phyloP scores from a whole-genome alignment of 495 filamentous ascomycete genomes.

The Penicillium egyptiacum region DNA sequence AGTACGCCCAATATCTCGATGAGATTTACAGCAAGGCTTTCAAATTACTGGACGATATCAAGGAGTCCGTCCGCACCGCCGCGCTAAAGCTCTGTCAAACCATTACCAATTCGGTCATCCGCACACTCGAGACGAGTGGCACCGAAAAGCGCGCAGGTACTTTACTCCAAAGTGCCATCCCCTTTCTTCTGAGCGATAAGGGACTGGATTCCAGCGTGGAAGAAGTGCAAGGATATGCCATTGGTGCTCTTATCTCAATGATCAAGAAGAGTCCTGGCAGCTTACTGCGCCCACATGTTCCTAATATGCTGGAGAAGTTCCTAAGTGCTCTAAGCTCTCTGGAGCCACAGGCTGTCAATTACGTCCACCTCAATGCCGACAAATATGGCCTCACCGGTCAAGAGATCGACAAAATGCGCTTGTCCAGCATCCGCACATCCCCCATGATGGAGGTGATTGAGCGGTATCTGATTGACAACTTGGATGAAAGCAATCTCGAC shows the following conservation, averaged over 20 bases:
- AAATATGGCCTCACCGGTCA: conserved; percentile 84
- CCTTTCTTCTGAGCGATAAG: conserved; percentile 85
- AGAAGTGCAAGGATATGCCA: conserved; percentile 74
- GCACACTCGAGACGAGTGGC: conserved; percentile 78
- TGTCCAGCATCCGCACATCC: conserved; percentile 75
- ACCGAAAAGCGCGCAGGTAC: conserved; percentile 66
- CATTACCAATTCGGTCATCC: conserved; percentile 77
- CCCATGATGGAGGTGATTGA: conserved; percentile 94
- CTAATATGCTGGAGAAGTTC: conserved; percentile 76
- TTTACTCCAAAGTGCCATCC: conserved; percentile 80
- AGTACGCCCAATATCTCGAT: conserved; percentile 79
- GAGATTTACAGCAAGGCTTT: conserved; percentile 81
- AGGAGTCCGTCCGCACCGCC: conserved; percentile 78
- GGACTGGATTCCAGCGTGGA: conserved; percentile 84
- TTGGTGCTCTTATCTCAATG: conserved; percentile 77
- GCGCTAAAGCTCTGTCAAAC: conserved; percentile 79
- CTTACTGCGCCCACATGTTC: conserved; percentile 73
- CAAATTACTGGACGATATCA: conserved; percentile 87
- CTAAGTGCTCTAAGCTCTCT: conserved; percentile 79
- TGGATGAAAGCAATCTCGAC: conserved; percentile 73
- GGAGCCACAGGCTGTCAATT: conserved; percentile 85
- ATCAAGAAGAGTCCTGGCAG: conserved; percentile 77
- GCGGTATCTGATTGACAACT: conserved; percentile 73
- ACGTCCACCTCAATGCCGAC: conserved; percentile 82
- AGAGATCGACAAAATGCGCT: conserved; percentile 78